Base-by-base conservation (phyloP, 345 rosid genomes). In the Pistacia vera region DNA sequence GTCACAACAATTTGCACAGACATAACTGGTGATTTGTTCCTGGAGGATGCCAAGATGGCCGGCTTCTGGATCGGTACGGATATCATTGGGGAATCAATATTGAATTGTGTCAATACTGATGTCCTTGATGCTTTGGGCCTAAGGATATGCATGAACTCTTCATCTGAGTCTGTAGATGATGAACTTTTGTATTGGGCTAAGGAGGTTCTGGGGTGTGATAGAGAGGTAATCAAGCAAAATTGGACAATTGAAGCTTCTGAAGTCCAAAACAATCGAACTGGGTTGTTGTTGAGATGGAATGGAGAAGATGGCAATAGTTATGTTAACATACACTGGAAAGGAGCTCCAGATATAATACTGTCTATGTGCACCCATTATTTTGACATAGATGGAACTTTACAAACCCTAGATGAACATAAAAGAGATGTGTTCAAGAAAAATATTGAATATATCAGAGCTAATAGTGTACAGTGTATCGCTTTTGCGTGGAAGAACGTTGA, bases 171-270 rank as follows among this genome's bases (percentile, higher is more conserved):
- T 30, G 16, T 22, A 17, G 46, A 52, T 68, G 17, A 67, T 17
- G 44, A 8, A 30, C 46, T 68, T 30, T 59, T 51, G 49, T 16
- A 25, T 52, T 68, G 59, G 71, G 71, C 71, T 28, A 51, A 68
- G 59, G 9, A 68, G 44, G 58, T 68, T 51, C 35, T 68, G 44
- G 60, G 12, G 1, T 44, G 52, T 28, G 72, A 68, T 52, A 18
- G 41, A 18, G 72, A 68, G n/a, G 55, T 51, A 68, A 52, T 68
- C 41, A 68, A 52, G 46, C n/a, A 3, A 68, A 68, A 52, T 68
- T 51, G 25, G 8, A 30, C 3, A 22, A 17, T 51, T 17, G 60
- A 68, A 51, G 60, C 44, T 14, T 30, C 16, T 16, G 46, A 68
- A 28, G 13, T 51, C 44, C 1, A 17, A 28, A 2, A 68, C 7